phyloP scores from a whole-genome alignment of 306 rosid genomes.

The Prunus dulcis region DNA sequence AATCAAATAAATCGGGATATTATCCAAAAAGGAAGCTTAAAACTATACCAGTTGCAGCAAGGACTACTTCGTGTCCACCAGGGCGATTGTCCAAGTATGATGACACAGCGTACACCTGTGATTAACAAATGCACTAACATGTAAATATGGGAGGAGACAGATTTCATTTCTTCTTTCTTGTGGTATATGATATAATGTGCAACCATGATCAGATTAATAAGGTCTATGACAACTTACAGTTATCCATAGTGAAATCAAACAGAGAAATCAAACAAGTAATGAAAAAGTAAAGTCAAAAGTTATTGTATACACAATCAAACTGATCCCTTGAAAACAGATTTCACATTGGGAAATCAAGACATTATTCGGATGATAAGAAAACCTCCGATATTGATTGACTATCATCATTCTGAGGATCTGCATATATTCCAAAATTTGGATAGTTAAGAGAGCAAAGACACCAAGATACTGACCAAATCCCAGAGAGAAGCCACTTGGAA shows the following conservation, averaged over 20 bases:
- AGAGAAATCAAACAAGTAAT: not conserved
- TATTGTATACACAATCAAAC: not conserved
- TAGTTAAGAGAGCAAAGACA: not conserved
- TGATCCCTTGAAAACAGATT: not conserved
- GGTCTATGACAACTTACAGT: not conserved
- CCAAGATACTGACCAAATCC: not conserved
- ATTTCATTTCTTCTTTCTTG: too few species aligned
- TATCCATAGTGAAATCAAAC: not conserved
- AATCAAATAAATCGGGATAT: not conserved
- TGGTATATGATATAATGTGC: not conserved
- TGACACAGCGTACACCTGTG: slow-evolving; percentile 74
- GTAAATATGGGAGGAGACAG: too few species aligned
- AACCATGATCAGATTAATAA: not conserved
- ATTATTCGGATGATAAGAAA: not conserved
- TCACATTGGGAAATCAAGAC: not conserved
- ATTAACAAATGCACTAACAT: not conserved
- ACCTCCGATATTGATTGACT: not conserved
- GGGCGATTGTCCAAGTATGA: slow-evolving; percentile 90
- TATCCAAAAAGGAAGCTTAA: slow-evolving; percentile 12
- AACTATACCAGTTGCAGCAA: slow-evolving; percentile 63
- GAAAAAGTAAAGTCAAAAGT: not conserved
- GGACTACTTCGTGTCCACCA: slow-evolving; percentile 80
- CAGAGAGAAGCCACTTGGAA: not conserved
- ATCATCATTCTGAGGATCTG: not conserved
- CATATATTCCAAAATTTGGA: not conserved